Base-by-base conservation (phyloP, 176 grass and related monocot genomes). In the Alloteropsis semialata region DNA sequence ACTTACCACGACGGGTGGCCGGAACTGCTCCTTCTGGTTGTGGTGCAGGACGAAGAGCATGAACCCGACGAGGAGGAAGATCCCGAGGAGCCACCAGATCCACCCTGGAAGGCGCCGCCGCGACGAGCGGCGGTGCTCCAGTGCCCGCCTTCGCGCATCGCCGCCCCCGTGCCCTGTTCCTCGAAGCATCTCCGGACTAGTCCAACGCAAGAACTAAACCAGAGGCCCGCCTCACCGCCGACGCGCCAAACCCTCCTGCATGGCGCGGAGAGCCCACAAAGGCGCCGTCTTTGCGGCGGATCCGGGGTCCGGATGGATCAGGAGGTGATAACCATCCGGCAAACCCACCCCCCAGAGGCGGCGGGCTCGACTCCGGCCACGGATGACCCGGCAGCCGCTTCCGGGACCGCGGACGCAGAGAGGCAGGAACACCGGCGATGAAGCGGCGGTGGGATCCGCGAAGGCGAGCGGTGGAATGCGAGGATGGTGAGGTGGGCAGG, bases 31-130 rank as follows among this genome's bases (percentile, higher is more conserved):
- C 87, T 86, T 92, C 34, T 94, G 94, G 65, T 86, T 93, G 79
- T 99, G 97, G 75, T 99, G 97, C 41, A 99, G 87, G 81, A 92
- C 83, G 65, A 99, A 99, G 55, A 99, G 93, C 81, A 99, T 67
- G 72, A 99, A 72, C 48, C 89, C 96, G 28, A 90, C 83, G 12
- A 93, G 15, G 54, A 96, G 74, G 77, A 93, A 96, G 54, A 96
- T 87, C 87, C 89, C 93, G 74, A 99, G 77, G 45, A 99, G 83
- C 80, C 70, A 90, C 93, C 96, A 99, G 91, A 92, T 99, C 96
- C 96, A 93, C 19, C 75, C 87, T 2, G 93, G 74, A 61, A 96
- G 57, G 85, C 89, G 75, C 73, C 93, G 82, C 43, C 91, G 86
- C 69, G 87, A 72, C 45, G 80, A 85, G 16, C 96, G 96, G 48